Conservation (phyloP, 2,329 filamentous ascomycete species). For the Botrytis fragariae region DNA sequence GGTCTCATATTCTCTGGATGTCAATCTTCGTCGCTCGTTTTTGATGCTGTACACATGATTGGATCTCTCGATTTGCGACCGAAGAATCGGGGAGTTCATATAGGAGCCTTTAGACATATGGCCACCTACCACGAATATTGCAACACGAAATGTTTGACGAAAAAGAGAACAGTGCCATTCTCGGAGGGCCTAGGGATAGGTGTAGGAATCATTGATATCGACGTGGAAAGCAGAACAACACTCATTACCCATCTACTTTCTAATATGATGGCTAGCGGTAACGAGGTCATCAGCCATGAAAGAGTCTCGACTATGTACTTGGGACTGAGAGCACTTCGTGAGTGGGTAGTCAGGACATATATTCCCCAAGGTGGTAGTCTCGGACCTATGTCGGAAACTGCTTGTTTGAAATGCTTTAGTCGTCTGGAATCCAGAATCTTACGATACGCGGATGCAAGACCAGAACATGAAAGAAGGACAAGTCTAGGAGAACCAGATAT, state of each 20-base stretch:
- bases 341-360: not conserved
- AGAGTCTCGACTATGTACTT: conserved; percentile 9
- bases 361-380: conserved; percentile 10
- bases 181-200: not conserved
- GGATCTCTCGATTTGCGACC: conserved; percentile 19
- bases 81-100: conserved; percentile 22
- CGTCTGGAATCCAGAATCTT: not conserved
- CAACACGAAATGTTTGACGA: conserved; percentile 26
- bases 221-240: conserved; percentile 13
- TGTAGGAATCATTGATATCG: not conserved
- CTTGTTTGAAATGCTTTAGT: not conserved
- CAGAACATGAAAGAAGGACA: not conserved
- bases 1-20: conserved; percentile 6
- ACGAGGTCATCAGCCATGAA: not conserved
- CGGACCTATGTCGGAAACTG: not conserved
- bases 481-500: conserved; percentile 23
- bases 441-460: conserved; percentile 1
- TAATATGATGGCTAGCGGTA: not conserved
- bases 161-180: conserved; percentile 10
- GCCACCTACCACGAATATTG: conserved; percentile 29
- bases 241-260: conserved; percentile 13
- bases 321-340: not conserved
- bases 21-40: not conserved
- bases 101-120: conserved; percentile 28
- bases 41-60: conserved; percentile 18